Evolutionary conservation across 306 rosid species (phyloP), one percentile per base, ranked within the genome.

Genomic region (Rosa lucieae): DNA sequence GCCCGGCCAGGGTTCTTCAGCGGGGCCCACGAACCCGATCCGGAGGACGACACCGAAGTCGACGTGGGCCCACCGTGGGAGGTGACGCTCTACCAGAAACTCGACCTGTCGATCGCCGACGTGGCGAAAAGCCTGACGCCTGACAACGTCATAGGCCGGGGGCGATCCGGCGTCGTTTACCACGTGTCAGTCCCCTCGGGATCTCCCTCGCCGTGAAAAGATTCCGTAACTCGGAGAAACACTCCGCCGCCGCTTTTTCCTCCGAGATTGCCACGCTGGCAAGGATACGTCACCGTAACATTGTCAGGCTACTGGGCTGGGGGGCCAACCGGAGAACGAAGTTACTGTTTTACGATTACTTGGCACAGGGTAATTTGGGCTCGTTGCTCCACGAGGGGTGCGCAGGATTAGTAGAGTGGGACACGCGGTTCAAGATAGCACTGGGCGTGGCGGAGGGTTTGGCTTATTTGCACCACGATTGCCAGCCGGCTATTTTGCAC

Each of bases 31-130:
- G 89, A 83, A 32, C 47, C 74, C 20, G 93, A 91, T 40, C n/a
- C 72, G 3, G 83, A 86, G 39, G 76, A 82, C 12, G 90, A 90
- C 3, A 79, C 86, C 13, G 97, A 91, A 86, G 65, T 55, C 35
- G 99, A 95, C 72, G 81, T 93, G 90, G 91, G 89, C 77, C 91
- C 92, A 70, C 96, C 98, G 0, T 93, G 99, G 99, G 97, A 95
- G 39, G 92, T 93, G 76, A 95, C 98, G 1, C 86, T 93, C 7
- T 93, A 91, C 88, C 99, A 95, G 86, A 95, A 95, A 52, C 93
- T 95, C 84, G 98, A 93, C 53, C 67, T 95, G 62, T 90, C 97
- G 1, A 93, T 95, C 2, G 77, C 84, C 13, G 96, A 95, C 79
- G 97, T 92, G 83, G 93, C 87, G 0, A 88, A 77, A 65, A 80